Conservation (phyloP, 306 rosid species). For the Prunus fruticosa region DNA sequence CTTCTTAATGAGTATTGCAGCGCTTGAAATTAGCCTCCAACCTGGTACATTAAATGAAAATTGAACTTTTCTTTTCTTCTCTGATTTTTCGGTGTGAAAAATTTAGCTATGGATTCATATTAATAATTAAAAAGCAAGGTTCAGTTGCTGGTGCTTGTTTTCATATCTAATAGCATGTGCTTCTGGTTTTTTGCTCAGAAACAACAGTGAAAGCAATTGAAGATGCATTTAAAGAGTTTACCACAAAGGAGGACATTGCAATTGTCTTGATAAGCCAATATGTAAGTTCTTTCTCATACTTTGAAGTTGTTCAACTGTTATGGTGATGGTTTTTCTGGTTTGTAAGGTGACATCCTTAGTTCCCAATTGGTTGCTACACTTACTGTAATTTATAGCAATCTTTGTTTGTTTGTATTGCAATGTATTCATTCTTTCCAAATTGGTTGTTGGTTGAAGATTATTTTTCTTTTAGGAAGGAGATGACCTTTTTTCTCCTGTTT, state of each 20-base stretch:
- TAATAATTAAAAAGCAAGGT: background rate
- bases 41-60: background rate
- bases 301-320: background rate
- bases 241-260: slow-evolving; percentile 77
- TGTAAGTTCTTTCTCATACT: slow-evolving; percentile 47
- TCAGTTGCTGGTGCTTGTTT: background rate
- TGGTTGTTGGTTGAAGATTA: background rate
- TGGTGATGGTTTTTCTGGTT: slow-evolving; percentile 4
- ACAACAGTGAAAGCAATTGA: slow-evolving; percentile 90
- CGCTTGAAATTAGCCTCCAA: background rate
- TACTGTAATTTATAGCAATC: background rate
- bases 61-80: background rate
- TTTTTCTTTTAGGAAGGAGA: background rate
- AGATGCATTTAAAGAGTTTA: slow-evolving; percentile 94
- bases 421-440: background rate
- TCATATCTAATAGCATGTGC: background rate
- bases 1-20: background rate
- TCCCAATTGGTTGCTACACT: background rate
- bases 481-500: slow-evolving; percentile 1
- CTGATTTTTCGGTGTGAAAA: background rate
- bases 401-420: background rate
- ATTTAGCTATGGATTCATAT: background rate
- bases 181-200: slow-evolving; percentile 38
- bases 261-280: slow-evolving; percentile 90
- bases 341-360: slow-evolving; percentile 1